Evolutionary conservation across 768 basidiomycete genomes (phyloP).

Genomic region (Tylopilus felleus): DNA sequence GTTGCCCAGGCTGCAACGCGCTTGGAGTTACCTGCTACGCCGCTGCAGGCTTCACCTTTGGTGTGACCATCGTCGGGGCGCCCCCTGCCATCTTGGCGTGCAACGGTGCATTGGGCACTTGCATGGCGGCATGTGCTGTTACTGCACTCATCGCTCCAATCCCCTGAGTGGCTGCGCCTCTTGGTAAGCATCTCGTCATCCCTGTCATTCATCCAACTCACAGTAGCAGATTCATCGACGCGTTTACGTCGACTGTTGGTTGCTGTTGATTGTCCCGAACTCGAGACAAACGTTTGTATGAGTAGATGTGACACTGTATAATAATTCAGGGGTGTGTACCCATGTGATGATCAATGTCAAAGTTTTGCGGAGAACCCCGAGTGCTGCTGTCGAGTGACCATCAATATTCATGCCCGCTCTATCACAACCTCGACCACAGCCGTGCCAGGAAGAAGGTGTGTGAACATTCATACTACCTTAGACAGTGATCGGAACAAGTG

Average conservation of each 20-base stretch:
- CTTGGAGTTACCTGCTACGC: slow-evolving; percentile 23
- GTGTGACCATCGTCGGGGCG: slow-evolving; percentile 15
- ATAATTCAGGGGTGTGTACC: background rate
- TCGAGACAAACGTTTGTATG: background rate
- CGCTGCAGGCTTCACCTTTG: slow-evolving; percentile 25
- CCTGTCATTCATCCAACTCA: background rate
- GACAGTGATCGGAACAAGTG: background rate
- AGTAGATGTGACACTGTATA: background rate
- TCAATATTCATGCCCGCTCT: background rate
- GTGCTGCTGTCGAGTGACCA: background rate
- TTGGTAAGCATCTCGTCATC: background rate
- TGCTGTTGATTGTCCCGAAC: background rate
- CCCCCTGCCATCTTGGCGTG: slow-evolving; percentile 25
- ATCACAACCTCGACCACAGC: slow-evolving; percentile 1
- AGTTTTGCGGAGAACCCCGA: slow-evolving; percentile 2
- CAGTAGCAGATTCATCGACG: background rate
- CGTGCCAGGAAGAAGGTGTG: slow-evolving; percentile 26
- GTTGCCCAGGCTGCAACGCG: slow-evolving; percentile 23
- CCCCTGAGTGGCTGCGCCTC: slow-evolving; percentile 13
- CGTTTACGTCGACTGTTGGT: background rate
- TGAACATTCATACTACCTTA: background rate
- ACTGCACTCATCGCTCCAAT: slow-evolving; percentile 21
- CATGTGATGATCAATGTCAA: background rate
- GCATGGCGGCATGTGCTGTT: slow-evolving; percentile 25
- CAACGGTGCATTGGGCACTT: slow-evolving; percentile 21